A percentile compares a stretch with the other conserved stretches of the same genome.
phyloP scores from a whole-genome alignment of 257 asterid species.

The Rauvolfia tetraphylla region DNA sequence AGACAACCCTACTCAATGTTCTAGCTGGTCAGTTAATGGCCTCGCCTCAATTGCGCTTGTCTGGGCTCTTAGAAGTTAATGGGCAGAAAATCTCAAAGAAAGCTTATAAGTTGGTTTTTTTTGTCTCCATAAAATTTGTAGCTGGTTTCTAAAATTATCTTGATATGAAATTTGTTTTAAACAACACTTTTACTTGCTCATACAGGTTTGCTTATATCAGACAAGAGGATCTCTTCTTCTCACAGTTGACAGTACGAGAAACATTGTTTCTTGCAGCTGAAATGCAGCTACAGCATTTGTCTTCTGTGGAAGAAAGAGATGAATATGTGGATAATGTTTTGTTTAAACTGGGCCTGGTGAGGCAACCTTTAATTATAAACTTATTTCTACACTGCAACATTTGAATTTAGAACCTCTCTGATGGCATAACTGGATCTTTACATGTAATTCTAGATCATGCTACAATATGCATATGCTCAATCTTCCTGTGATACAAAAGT shows the following conservation, averaged over 20 bases:
- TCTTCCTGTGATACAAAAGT: not conserved
- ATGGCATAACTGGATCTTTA: not conserved
- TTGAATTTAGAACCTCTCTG: slow-evolving; percentile 1
- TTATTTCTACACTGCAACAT: slow-evolving; percentile 2
- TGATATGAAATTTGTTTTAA: slow-evolving; percentile 6
- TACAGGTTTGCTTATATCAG: slow-evolving; percentile 83
- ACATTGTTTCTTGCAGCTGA: slow-evolving; percentile 92
- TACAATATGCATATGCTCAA: too few species aligned
- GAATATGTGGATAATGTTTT: slow-evolving; percentile 71
- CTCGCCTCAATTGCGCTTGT: slow-evolving; percentile 70
- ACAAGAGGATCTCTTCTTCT: slow-evolving; percentile 96
- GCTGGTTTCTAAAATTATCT: not conserved
- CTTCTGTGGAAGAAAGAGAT: slow-evolving; percentile 74
- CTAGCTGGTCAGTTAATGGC: slow-evolving; percentile 82
- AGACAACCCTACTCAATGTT: slow-evolving; percentile 90
- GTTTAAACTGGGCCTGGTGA: slow-evolving; percentile 82
- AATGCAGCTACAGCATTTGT: slow-evolving; percentile 75
- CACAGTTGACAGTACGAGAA: slow-evolving; percentile 97
- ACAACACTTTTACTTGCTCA: slow-evolving; percentile 7
- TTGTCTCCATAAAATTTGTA: slow-evolving; percentile 9
- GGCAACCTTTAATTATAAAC: slow-evolving; percentile 22
- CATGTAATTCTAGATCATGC: not conserved
- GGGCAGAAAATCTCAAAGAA: slow-evolving; percentile 63
- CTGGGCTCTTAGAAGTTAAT: slow-evolving; percentile 89
- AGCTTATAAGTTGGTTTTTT: slow-evolving; percentile 50